phyloP scores from a whole-genome alignment of 805 yeast species.

The Kluyveromyces starmeri region DNA sequence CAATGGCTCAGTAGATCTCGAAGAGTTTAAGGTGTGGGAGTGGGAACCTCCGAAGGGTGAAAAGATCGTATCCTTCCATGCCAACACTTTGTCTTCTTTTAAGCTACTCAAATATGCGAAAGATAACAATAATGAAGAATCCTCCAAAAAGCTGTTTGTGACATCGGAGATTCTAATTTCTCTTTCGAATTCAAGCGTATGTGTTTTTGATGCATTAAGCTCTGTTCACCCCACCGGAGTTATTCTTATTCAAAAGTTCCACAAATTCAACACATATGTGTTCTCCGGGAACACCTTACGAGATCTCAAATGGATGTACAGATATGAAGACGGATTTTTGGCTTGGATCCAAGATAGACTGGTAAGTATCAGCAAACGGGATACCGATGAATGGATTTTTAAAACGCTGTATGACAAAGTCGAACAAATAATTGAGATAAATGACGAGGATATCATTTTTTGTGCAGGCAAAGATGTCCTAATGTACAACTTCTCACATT shows the following conservation, averaged over 20 bases:
- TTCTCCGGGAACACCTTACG: constrained; percentile 2
- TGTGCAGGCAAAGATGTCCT: constrained; percentile 14
- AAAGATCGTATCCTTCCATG: constrained; percentile 12
- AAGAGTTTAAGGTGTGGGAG: constrained; percentile 21
- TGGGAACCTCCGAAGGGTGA: constrained; percentile 14
- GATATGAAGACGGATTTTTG: constrained; percentile 19
- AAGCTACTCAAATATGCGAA: constrained; percentile 15
- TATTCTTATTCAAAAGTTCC: constrained; percentile 17
- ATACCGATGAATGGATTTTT: constrained; percentile 14
- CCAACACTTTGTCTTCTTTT: constrained; percentile 18
- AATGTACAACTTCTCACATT: constrained; percentile 14
- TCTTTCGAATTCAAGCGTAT: constrained; percentile 8
- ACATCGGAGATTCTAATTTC: constrained; percentile 25
- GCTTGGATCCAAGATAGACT: constrained; percentile 15
- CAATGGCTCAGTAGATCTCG: constrained; percentile 10
- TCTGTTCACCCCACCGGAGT: constrained; percentile 17
- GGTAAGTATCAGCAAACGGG: constrained; percentile 10
- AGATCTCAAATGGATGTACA: constrained; percentile 21
- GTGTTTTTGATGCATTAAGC: constrained; percentile 24
- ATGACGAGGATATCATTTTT: constrained; percentile 17
- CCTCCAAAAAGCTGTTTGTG: constrained; percentile 16
- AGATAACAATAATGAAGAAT: constrained; percentile 7
- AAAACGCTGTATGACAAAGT: constrained; percentile 14
- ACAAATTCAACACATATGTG: constrained; percentile 12
- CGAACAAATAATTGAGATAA: constrained; percentile 24